Conservation (phyloP, 352 stramenopile genomes). For the Phytophthora ohioensis region DNA sequence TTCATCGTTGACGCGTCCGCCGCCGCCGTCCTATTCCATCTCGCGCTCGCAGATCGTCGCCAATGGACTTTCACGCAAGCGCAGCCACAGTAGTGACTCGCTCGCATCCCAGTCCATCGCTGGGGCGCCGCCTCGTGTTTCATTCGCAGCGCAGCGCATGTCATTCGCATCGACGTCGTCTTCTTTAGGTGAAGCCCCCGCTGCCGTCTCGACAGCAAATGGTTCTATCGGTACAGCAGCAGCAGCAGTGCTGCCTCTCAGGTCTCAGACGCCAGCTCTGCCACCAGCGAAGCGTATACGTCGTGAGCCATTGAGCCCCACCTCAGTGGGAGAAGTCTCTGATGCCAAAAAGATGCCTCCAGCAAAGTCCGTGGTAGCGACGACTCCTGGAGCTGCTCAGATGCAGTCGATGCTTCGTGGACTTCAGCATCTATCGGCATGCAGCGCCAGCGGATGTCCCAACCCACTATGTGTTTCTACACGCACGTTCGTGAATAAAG, state of each 20-base stretch:
- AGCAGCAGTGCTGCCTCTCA: constrained; percentile 18
- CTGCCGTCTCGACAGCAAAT: not conserved
- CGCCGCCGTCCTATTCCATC: constrained; percentile 30
- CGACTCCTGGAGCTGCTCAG: constrained; percentile 46
- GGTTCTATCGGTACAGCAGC: not conserved
- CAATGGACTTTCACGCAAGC: constrained; percentile 28
- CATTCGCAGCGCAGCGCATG: constrained; percentile 8
- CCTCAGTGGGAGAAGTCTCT: constrained; percentile 56
- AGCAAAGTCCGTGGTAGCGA: constrained; percentile 18
- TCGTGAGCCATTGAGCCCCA: constrained; percentile 50
- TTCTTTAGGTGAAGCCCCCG: not conserved
- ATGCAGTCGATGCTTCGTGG: constrained; percentile 69
- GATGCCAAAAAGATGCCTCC: constrained; percentile 33
- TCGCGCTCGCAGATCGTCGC: constrained; percentile 32
- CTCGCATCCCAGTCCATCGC: not conserved
- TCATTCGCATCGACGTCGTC: constrained; percentile 4
- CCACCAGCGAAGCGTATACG: constrained; percentile 42
- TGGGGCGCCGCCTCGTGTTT: constrained; percentile 2
- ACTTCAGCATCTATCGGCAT: constrained; percentile 55
- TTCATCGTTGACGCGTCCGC: constrained; percentile 19
- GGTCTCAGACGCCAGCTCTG: constrained; percentile 18
- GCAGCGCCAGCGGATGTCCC: constrained; percentile 40
- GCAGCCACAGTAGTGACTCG: constrained; percentile 26
- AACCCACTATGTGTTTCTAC: constrained; percentile 69
- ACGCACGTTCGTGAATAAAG: constrained; percentile 64